These are phyloP conservation scores for Aspergillus fijiensis DNA, from an alignment of 2,329 filamentous ascomycete species.

Conservation along the genomic window DNA sequence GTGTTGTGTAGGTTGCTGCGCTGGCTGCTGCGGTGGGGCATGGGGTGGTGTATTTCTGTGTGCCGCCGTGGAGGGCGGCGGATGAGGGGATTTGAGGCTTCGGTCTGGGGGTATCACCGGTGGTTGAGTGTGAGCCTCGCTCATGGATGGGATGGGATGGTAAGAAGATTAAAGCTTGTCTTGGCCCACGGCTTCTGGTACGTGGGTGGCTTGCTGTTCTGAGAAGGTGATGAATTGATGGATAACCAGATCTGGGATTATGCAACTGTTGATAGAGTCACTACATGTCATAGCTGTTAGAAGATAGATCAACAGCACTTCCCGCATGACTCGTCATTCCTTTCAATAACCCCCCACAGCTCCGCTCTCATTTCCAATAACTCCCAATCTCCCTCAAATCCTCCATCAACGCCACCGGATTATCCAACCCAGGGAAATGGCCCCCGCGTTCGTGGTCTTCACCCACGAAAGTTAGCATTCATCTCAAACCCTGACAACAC, in stretches of 20 bases:
- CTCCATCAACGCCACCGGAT: conserved; percentile 4
- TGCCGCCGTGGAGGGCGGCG: conserved; percentile 9
- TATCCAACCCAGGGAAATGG: conserved; percentile 9
- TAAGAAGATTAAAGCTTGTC: too few species aligned
- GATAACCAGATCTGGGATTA: accelerated
- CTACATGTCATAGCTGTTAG: accelerated
- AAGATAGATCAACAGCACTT: too few species aligned
- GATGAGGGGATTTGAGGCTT: too few species aligned
- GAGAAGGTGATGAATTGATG: too few species aligned
- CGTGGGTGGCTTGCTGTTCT: too few species aligned
- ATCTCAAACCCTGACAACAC: neutral
- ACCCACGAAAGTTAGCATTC: neutral
- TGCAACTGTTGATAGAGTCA: too few species aligned
- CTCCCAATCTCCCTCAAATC: conserved; percentile 10
- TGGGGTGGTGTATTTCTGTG: conserved; percentile 11
- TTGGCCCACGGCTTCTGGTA: too few species aligned
- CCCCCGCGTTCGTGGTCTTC: conserved; percentile 8
- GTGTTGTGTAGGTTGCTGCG: conserved; percentile 6
- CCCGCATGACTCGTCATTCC: too few species aligned
- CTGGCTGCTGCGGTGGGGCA: conserved; percentile 12
- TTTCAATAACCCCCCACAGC: neutral
- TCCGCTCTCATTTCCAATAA: conserved; percentile 3
- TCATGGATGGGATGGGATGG: too few species aligned
- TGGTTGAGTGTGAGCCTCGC: too few species aligned
- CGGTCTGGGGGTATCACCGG: too few species aligned